These are phyloP conservation scores for Penicillium aurantiogriseum DNA, from an alignment of 2,329 filamentous ascomycete species.

Conservation along the genomic window DNA sequence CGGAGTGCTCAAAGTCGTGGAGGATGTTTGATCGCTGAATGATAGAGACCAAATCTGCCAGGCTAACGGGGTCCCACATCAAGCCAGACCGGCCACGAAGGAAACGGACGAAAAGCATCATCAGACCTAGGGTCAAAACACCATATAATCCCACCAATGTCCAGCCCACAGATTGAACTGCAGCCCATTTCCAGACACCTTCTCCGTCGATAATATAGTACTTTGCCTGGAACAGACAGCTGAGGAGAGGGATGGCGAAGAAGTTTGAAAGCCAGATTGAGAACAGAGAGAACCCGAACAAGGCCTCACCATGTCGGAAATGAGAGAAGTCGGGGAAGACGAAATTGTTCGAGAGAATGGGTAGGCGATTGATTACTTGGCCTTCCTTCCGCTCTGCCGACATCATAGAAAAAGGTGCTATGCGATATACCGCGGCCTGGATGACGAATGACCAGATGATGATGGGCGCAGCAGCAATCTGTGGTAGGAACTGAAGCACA, in stretches of 20 bases:
- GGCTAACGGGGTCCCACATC: conserved; percentile 77
- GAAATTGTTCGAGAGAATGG: conserved; percentile 60
- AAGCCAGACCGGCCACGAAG: conserved; percentile 67
- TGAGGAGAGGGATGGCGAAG: conserved; percentile 78
- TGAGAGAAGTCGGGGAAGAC: conserved; percentile 66
- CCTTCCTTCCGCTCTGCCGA: conserved; percentile 60
- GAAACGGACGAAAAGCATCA: conserved; percentile 65
- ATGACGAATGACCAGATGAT: conserved; percentile 76
- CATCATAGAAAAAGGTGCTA: conserved; percentile 76
- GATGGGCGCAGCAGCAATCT: conserved; percentile 68
- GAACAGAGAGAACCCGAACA: conserved; percentile 65
- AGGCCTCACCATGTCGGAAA: conserved; percentile 66
- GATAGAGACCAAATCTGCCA: conserved; percentile 77
- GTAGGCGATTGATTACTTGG: conserved; percentile 63
- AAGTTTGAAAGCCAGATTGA: conserved; percentile 71
- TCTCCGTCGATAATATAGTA: conserved; percentile 59
- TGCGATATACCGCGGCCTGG: conserved; percentile 69
- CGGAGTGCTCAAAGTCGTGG: conserved; percentile 67
- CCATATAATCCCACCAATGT: conserved; percentile 71
- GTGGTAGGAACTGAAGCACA: conserved; percentile 80
- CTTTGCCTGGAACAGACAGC: conserved; percentile 69
- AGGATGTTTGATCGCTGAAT: conserved; percentile 78
- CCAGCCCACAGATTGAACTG: conserved; percentile 77
- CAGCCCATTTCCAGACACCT: conserved; percentile 72
- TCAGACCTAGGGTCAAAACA: conserved; percentile 58